Conservation (phyloP, 768 basidiomycete genomes). For the Suillus alpinus region DNA sequence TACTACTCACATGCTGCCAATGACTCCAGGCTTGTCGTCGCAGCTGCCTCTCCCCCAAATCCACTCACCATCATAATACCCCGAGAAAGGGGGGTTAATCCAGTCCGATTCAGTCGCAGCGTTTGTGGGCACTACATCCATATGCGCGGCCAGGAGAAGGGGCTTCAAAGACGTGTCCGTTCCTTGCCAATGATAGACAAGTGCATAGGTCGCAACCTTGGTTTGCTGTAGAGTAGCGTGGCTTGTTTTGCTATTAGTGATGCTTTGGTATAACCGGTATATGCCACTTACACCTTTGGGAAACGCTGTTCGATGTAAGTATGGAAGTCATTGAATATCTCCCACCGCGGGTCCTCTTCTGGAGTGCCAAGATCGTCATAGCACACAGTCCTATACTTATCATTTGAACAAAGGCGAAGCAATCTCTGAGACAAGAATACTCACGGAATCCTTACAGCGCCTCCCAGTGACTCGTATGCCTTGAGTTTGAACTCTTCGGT, state of each 20-base stretch:
- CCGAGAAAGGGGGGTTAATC: constrained; percentile 50
- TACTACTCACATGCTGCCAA: constrained; percentile 32
- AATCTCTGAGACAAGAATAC: background rate
- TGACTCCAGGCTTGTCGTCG: constrained; percentile 42
- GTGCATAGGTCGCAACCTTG: constrained; percentile 57
- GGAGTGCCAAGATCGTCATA: constrained; percentile 49
- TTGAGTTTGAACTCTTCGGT: constrained; percentile 25
- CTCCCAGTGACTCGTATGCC: constrained; percentile 33
- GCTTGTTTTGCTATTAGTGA: constrained; percentile 23
- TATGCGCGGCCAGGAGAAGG: constrained; percentile 48
- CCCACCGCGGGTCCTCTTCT: constrained; percentile 45
- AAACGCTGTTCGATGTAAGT: constrained; percentile 43
- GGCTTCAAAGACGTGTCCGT: constrained; percentile 50
- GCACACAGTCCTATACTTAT: constrained; percentile 45
- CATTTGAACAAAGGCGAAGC: background rate
- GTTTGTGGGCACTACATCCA: constrained; percentile 52
- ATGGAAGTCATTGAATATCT: constrained; percentile 24
- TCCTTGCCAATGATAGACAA: constrained; percentile 63
- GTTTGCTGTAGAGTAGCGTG: constrained; percentile 48
- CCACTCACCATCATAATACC: constrained; percentile 41
- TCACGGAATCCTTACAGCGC: constrained; percentile 34
- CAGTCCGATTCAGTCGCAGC: constrained; percentile 43
- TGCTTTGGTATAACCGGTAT: background rate
- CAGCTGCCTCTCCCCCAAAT: constrained; percentile 48
- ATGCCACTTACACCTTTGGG: constrained; percentile 48